Conservation (phyloP, 192 early-diverging fungal genomes). For the Chytriomyces sp. region DNA sequence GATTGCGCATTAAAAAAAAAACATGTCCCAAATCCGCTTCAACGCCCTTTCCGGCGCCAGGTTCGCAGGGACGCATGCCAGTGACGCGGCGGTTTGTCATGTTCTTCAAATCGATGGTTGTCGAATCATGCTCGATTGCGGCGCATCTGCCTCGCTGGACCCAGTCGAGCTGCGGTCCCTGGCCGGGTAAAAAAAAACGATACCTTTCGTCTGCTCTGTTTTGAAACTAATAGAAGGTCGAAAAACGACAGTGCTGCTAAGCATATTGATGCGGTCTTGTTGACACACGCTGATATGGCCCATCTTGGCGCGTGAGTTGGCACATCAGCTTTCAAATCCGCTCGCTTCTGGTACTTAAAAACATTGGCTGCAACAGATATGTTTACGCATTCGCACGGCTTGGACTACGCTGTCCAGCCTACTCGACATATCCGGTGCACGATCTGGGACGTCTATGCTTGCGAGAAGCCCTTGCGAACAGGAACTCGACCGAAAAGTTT, state of each 20-base stretch:
- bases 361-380: slow-evolving; percentile 35
- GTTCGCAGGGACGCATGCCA: slow-evolving; percentile 52
- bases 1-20: no score
- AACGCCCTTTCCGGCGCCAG: slow-evolving; percentile 85
- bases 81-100: slow-evolving; percentile 75
- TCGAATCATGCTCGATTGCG: slow-evolving; percentile 94
- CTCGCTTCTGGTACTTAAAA: slow-evolving; percentile 13
- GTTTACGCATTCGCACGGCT: slow-evolving; percentile 78
- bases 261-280: slow-evolving; percentile 85
- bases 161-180: slow-evolving; percentile 69
- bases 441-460: slow-evolving; percentile 88
- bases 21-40: slow-evolving; percentile 71
- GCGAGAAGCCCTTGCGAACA: slow-evolving; percentile 78
- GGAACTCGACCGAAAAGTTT: slow-evolving; percentile 70
- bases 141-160: slow-evolving; percentile 82
- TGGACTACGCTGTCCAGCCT: slow-evolving; percentile 83
- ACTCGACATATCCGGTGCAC: slow-evolving; percentile 89
- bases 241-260: slow-evolving; percentile 71
- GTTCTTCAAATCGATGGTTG: slow-evolving; percentile 90
- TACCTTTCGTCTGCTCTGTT: not conserved
- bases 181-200: slow-evolving; percentile 65
- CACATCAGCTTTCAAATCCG: not conserved
- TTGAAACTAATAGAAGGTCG: not conserved
- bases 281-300: slow-evolving; percentile 86
- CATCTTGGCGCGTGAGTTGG: slow-evolving; percentile 72